Conservation (phyloP, 2,329 filamentous ascomycete species). For the Talaromyces sp. region DNA sequence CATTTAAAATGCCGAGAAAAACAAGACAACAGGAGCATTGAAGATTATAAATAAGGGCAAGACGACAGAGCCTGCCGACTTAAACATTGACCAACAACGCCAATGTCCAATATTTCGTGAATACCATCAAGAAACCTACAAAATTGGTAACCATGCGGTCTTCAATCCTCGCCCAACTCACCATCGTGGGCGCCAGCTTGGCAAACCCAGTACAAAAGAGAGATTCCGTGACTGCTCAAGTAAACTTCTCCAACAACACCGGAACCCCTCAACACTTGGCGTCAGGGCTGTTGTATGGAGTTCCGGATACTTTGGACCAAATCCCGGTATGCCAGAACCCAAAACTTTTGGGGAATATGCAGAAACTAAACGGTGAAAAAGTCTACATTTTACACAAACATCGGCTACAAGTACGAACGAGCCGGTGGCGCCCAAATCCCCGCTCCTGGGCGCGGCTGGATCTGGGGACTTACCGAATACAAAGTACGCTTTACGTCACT, state of each 20-base stretch:
- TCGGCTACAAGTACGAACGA: slow-evolving; percentile 37
- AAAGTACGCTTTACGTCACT: slow-evolving; percentile 29
- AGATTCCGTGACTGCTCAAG: slow-evolving; percentile 4
- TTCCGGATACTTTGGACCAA: slow-evolving; percentile 5
- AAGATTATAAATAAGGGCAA: background rate
- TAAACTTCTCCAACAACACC: slow-evolving; percentile 6
- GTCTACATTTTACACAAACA: slow-evolving; percentile 26
- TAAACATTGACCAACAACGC: background rate
- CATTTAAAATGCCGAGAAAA: background rate
- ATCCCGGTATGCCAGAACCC: background rate
- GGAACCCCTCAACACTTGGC: background rate
- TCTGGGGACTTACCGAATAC: slow-evolving; percentile 30
- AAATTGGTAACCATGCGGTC: background rate
- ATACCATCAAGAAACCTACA: background rate
- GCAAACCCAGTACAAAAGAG: background rate
- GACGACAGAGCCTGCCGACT: background rate
- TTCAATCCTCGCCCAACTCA: background rate
- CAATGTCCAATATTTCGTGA: background rate
- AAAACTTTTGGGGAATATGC: background rate
- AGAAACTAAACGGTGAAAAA: background rate
- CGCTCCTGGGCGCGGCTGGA: slow-evolving; percentile 34
- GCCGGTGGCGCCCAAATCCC: slow-evolving; percentile 40
- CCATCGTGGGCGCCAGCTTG: background rate
- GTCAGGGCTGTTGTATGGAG: slow-evolving; percentile 7
- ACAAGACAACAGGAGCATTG: background rate